Percentiles rank a stretch among this genome's conserved stretches.
Conservation (phyloP, 2,329 filamentous ascomycete genomes). For the Madurella fahalii region DNA sequence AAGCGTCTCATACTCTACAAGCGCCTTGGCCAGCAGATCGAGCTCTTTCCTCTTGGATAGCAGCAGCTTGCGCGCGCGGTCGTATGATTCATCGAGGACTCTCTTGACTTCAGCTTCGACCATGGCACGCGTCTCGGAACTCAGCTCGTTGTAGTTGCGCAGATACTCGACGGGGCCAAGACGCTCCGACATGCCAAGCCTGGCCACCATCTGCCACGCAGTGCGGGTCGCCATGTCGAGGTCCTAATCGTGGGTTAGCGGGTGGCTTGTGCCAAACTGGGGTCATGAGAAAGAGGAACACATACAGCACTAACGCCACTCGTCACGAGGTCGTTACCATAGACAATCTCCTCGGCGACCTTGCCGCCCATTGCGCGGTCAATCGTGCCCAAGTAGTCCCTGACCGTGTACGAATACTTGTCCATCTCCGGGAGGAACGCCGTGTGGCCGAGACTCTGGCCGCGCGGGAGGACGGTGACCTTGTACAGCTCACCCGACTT, state of each 20-base stretch:
- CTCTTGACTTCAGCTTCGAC: slow-evolving; percentile 88
- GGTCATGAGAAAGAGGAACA: slow-evolving; percentile 16
- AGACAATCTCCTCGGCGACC: slow-evolving; percentile 80
- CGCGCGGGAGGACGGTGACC: slow-evolving; percentile 92
- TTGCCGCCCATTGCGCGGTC: slow-evolving; percentile 77
- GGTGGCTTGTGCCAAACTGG: background rate
- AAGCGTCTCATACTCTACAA: slow-evolving; percentile 92
- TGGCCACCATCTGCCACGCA: slow-evolving; percentile 84
- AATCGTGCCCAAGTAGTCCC: slow-evolving; percentile 65
- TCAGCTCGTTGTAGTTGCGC: slow-evolving; percentile 75
- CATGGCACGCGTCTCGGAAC: slow-evolving; percentile 76
- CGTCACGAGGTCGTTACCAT: slow-evolving; percentile 85
- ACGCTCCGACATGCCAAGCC: slow-evolving; percentile 81
- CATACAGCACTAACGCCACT: slow-evolving; percentile 77
- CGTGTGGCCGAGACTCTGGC: slow-evolving; percentile 80
- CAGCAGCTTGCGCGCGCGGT: slow-evolving; percentile 68
- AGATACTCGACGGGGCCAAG: slow-evolving; percentile 88
- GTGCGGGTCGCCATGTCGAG: slow-evolving; percentile 75
- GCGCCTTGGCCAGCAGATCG: slow-evolving; percentile 79
- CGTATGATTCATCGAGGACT: slow-evolving; percentile 75
- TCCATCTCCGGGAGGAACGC: slow-evolving; percentile 87
- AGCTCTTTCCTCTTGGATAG: slow-evolving; percentile 75
- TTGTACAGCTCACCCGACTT: slow-evolving; percentile 82
- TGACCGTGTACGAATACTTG: slow-evolving; percentile 82
- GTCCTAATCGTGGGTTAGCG: slow-evolving; percentile 53